A percentile compares a stretch with the other conserved stretches of the same genome.
Conservation (phyloP, 2,329 filamentous ascomycete genomes). For the Trichophyton verrucosum region DNA sequence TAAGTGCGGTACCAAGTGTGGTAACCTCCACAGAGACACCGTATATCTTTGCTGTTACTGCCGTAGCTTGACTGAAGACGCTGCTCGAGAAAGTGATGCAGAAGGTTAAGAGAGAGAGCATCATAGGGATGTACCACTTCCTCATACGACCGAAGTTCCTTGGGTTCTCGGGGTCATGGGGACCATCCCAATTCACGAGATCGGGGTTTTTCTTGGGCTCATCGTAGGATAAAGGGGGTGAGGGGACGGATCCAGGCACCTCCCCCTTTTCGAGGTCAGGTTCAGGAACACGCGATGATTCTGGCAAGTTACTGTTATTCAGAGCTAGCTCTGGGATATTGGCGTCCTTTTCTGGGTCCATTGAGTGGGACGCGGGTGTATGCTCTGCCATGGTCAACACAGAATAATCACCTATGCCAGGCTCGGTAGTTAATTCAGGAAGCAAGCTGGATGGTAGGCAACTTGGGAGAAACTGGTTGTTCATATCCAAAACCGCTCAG, state of each 20-base stretch:
- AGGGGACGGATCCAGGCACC: not conserved
- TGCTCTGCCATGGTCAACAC: not conserved
- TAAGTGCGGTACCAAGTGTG: slow-evolving; percentile 38
- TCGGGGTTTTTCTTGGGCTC: slow-evolving; percentile 7
- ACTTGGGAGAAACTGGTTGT: not conserved
- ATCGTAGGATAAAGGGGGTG: not conserved
- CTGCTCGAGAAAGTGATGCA: slow-evolving; percentile 38
- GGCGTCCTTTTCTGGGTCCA: not conserved
- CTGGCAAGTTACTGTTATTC: not conserved
- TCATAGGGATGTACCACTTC: slow-evolving; percentile 35
- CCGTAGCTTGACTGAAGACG: slow-evolving; percentile 35
- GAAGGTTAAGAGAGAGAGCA: slow-evolving; percentile 34
- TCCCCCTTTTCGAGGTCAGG: not conserved
- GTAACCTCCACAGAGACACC: slow-evolving; percentile 38
- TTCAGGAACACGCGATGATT: not conserved
- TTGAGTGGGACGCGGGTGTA: not conserved
- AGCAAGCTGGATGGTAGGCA: not conserved
- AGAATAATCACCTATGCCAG: not conserved
- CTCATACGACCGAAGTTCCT: slow-evolving; percentile 48
- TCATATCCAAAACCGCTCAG: not conserved
- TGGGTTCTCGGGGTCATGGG: slow-evolving; percentile 61
- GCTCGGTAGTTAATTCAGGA: not conserved
- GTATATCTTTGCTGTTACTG: slow-evolving; percentile 31
- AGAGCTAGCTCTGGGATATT: not conserved
- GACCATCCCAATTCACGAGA: slow-evolving; percentile 63